Conservation (phyloP, 129 eudicot genomes). For the Mikania micrantha region DNA sequence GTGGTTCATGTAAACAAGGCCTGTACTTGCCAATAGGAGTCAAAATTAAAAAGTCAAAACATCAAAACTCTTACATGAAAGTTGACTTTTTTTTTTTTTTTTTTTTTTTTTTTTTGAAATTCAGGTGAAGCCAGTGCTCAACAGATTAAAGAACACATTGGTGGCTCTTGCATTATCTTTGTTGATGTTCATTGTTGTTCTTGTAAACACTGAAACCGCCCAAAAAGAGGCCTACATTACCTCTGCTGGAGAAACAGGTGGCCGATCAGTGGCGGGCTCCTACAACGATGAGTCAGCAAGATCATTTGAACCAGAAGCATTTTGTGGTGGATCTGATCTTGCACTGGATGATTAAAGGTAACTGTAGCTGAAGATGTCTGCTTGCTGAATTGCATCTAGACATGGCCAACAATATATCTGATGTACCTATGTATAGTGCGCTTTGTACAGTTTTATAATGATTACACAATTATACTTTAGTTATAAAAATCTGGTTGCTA, state of each 20-base stretch:
- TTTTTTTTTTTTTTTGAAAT: neutral
- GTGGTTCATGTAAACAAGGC: neutral
- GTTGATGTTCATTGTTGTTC: slow-evolving; percentile 39
- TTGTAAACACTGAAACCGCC: slow-evolving; percentile 41
- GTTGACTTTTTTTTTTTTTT: slow-evolving; percentile 5
- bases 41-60: neutral
- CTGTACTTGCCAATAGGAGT: neutral
- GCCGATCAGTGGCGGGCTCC: slow-evolving; percentile 67
- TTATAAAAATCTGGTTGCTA: neutral
- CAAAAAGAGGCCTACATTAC: slow-evolving; percentile 31
- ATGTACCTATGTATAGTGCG: neutral
- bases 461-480: neutral
- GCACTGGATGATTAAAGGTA: slow-evolving; percentile 16
- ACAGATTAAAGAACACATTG: slow-evolving; percentile 72
- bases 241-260: slow-evolving; percentile 39
- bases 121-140: slow-evolving; percentile 86
- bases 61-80: neutral
- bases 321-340: slow-evolving; percentile 61
- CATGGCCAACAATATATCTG: neutral
- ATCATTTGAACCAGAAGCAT: slow-evolving; percentile 95
- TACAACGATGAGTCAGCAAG: slow-evolving; percentile 89
- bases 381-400: too few relatives aligned
- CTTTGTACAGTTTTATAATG: slow-evolving; percentile 4
- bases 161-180: slow-evolving; percentile 63
- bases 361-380: neutral